phyloP scores from a whole-genome alignment of 345 rosid genomes.

The Salix viminalis region DNA sequence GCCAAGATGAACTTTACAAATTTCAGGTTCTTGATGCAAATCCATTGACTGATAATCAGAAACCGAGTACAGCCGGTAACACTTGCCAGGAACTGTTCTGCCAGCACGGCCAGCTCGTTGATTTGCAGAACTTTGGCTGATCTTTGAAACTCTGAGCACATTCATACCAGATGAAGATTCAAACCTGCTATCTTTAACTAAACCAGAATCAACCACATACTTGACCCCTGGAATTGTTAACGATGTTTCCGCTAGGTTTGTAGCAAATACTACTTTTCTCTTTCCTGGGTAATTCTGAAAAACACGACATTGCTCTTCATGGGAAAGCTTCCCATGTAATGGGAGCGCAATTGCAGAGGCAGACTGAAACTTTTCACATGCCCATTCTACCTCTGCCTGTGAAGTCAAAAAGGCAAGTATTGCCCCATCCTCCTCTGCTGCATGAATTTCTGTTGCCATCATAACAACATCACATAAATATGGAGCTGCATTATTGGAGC shows the following conservation, averaged over 20 bases:
- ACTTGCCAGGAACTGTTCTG: constrained; percentile 81
- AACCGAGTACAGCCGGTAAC: constrained; percentile 69
- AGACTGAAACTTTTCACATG: constrained; percentile 65
- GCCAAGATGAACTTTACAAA: constrained; percentile 87
- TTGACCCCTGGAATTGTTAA: constrained; percentile 88
- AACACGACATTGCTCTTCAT: constrained; percentile 62
- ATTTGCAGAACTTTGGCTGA: constrained; percentile 79
- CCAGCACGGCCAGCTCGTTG: constrained; percentile 99
- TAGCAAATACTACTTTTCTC: constrained; percentile 85
- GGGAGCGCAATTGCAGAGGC: constrained; percentile 60
- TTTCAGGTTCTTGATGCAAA: constrained; percentile 75
- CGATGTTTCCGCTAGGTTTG: constrained; percentile 96
- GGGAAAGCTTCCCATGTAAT: constrained; percentile 79
- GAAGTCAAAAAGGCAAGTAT: constrained; percentile 91
- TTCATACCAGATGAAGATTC: constrained; percentile 79
- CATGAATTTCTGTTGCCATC: constrained; percentile 53
- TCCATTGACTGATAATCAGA: constrained; percentile 53
- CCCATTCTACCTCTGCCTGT: constrained; percentile 88
- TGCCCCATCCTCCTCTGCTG: constrained; percentile 63
- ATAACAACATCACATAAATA: constrained; percentile 63
- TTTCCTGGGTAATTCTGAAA: constrained; percentile 55
- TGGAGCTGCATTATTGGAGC: constrained; percentile 40
- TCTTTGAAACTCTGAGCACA: constrained; percentile 63
- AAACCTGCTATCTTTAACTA: constrained; percentile 74
- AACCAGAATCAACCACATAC: constrained; percentile 83